phyloP scores from a whole-genome alignment of 2,329 filamentous ascomycete species.

The Aspergillus thermomutatus region DNA sequence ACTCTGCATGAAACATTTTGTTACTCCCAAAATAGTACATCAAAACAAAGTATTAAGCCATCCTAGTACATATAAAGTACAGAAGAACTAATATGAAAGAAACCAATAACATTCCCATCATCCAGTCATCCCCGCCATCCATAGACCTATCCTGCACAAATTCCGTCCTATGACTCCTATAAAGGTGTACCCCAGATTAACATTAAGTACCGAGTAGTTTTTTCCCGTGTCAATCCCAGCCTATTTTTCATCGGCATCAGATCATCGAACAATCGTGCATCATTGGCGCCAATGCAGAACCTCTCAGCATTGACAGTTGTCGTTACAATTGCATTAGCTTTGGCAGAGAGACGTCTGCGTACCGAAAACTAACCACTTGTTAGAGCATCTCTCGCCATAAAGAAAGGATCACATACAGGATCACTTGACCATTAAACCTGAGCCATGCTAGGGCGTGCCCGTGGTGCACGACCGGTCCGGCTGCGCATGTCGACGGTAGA shows the following conservation, averaged over 20 bases:
- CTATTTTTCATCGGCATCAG: background rate
- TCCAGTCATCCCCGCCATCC: background rate
- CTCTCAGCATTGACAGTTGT: background rate
- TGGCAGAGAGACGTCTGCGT: background rate
- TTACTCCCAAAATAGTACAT: background rate
- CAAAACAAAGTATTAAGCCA: background rate
- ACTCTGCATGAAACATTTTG: background rate
- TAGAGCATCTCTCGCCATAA: background rate
- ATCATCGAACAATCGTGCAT: background rate
- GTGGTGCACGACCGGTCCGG: constrained; percentile 29
- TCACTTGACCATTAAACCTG: constrained; percentile 36
- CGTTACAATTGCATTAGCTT: background rate
- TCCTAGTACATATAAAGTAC: background rate
- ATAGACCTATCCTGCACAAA: background rate
- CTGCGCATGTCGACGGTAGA: constrained; percentile 32
- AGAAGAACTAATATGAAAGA: background rate
- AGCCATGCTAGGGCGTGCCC: constrained; percentile 41
- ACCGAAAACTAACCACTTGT: background rate
- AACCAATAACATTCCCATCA: background rate
- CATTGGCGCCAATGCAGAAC: background rate
- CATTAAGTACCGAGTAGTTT: background rate
- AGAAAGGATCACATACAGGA: background rate
- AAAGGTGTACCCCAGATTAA: background rate
- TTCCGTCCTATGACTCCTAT: background rate
- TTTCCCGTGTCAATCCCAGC: background rate